Percentiles rank a stretch among this genome's conserved stretches.
Conservation (phyloP, 192 early-diverging fungal species). For the Coemansia sp. region DNA sequence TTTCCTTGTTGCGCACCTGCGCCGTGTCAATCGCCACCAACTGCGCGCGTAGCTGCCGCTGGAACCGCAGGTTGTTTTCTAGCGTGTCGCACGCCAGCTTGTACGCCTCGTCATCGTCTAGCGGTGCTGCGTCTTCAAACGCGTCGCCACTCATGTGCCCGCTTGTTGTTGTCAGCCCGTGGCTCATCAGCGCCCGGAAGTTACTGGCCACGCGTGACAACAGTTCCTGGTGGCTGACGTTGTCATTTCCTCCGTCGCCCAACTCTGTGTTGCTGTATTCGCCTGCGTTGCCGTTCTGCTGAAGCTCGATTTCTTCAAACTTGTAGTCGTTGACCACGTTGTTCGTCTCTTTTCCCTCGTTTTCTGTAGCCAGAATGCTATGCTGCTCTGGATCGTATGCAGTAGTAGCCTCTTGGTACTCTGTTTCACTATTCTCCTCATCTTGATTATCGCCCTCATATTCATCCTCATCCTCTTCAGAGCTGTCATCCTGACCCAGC, state of each 20-base stretch:
- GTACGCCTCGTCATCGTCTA: conserved; percentile 42
- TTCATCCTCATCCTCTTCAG: conserved; percentile 15
- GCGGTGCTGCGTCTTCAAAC: conserved; percentile 7
- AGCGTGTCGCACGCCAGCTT: conserved; percentile 47
- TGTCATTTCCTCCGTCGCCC: not conserved
- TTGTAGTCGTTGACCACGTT: not conserved
- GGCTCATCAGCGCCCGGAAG: conserved; percentile 42
- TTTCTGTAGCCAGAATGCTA: conserved; percentile 1
- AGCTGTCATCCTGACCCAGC: conserved; percentile 20
- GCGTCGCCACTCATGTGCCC: conserved; percentile 9
- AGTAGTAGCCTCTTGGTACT: not conserved
- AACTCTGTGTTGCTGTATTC: not conserved
- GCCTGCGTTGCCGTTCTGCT: not conserved
- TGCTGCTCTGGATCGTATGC: not conserved
- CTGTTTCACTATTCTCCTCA: not conserved
- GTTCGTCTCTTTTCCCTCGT: not conserved
- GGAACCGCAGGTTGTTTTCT: conserved; percentile 50
- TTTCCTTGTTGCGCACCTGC: conserved; percentile 46
- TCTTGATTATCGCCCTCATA: conserved; percentile 14
- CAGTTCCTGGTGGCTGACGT: conserved; percentile 25
- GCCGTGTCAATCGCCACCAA: conserved; percentile 53
- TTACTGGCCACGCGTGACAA: conserved; percentile 45
- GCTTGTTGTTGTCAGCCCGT: conserved; percentile 26
- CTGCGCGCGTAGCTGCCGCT: conserved; percentile 41
- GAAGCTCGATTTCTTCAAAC: not conserved